Percentiles rank a stretch among this genome's conserved stretches.
Evolutionary conservation across 257 asterid species (phyloP).

Genomic region (Plectranthus barbatus): DNA sequence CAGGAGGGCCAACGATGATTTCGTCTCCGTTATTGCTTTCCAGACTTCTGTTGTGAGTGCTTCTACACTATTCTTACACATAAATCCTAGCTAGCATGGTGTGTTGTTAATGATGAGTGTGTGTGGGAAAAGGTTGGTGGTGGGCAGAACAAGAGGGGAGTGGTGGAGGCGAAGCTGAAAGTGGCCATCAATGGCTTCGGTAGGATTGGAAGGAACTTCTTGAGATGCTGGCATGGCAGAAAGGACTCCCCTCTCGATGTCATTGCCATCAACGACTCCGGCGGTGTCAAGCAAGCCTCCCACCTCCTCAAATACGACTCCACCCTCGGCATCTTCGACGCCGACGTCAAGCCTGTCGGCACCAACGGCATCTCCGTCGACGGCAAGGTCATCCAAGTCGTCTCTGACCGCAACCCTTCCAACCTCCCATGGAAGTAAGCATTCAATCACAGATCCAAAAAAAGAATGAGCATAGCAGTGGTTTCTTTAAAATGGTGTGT

Average conservation of each 20-base stretch:
- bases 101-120: not conserved
- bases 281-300: constrained; percentile 96
- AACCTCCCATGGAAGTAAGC: constrained; percentile 57
- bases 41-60: constrained; percentile 76
- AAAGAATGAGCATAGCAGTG: too few species aligned
- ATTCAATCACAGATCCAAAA: too few species aligned
- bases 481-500: too few species aligned
- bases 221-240: constrained; percentile 93
- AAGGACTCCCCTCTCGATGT: constrained; percentile 89
- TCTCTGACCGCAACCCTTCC: constrained; percentile 52
- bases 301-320: constrained; percentile 98
- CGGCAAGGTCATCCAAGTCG: constrained; percentile 64
- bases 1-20: constrained; percentile 50
- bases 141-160: constrained; percentile 56
- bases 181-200: constrained; percentile 95
- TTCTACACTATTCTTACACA: not conserved
- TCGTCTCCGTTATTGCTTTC: constrained; percentile 57
- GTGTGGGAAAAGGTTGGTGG: constrained; percentile 51
- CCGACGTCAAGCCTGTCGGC: constrained; percentile 78
- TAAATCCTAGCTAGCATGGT: too few species aligned
- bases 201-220: constrained; percentile 85
- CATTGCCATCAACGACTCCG: constrained; percentile 83
- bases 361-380: constrained; percentile 57
- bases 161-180: constrained; percentile 75
- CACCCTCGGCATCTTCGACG: constrained; percentile 86